phyloP scores from a whole-genome alignment of 2,329 filamentous ascomycete genomes.

The Neonectria hederae region DNA sequence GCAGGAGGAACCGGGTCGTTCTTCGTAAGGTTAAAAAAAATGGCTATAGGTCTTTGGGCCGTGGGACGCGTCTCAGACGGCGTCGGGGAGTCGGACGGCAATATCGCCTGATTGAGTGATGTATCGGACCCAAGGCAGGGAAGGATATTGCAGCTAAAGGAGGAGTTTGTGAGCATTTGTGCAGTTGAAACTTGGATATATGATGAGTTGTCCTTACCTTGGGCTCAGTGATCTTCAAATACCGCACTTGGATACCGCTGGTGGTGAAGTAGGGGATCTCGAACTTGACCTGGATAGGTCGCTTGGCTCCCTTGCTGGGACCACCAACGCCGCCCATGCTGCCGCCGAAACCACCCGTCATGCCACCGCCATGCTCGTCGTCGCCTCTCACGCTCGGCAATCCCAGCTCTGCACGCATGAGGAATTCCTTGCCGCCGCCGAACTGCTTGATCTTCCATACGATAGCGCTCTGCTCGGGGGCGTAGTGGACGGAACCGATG shows the following conservation, averaged over 20 bases:
- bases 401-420: slow-evolving; percentile 97
- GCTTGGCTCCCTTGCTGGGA: slow-evolving; percentile 82
- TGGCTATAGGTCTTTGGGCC: slow-evolving; percentile 7
- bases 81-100: slow-evolving; percentile 92
- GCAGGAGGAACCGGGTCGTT: slow-evolving; percentile 11
- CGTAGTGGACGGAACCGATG: slow-evolving; percentile 96
- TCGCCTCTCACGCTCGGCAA: slow-evolving; percentile 94
- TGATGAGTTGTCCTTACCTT: slow-evolving; percentile 74
- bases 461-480: slow-evolving; percentile 95
- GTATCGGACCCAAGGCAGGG: slow-evolving; percentile 96
- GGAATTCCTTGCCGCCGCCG: slow-evolving; percentile 96
- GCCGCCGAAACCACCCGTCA: slow-evolving; percentile 96
- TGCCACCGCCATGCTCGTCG: slow-evolving; percentile 93
- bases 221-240: slow-evolving; percentile 98
- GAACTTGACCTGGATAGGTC: slow-evolving; percentile 98
- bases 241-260: slow-evolving; percentile 96
- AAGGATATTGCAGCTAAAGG: slow-evolving; percentile 91
- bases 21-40: slow-evolving; percentile 22
- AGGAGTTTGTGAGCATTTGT: slow-evolving; percentile 16
- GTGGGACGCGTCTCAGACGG: slow-evolving; percentile 63
- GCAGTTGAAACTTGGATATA: background rate
- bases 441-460: slow-evolving; percentile 99
- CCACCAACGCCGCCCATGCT: slow-evolving; percentile 93
- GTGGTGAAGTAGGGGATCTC: slow-evolving; percentile 99
- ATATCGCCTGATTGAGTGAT: slow-evolving; percentile 99